Evolutionary conservation across 164 flowering plant species (phyloP), one percentile per base, ranked within the genome.

Genomic region (Aristolochia californica): DNA sequence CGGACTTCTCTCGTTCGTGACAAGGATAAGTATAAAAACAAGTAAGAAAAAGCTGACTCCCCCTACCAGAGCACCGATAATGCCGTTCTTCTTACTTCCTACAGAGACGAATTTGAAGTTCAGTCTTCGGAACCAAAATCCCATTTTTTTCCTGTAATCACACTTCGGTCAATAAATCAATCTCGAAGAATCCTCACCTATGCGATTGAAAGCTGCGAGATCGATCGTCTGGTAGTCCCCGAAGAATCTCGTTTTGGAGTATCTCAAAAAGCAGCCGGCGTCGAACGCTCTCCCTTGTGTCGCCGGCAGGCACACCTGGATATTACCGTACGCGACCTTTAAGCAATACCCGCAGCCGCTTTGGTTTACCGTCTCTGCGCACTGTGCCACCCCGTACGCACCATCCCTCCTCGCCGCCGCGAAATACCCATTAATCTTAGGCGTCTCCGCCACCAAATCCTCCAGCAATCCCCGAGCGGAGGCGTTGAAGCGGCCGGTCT

Each of bases 261-360:
- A 84, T 60, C 90, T 67, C 27, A 84, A 0, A 24, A 82, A 82
- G 45, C 87, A 84, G 7, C 81, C 87, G 0, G 73, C 78, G 70
- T 78, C 78, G 28, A 78, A 21, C 13, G 83, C 79, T 56, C 81
- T 62, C 4, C 75, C 87, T 13, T 71, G 66, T 0, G 71, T n/a
- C 48, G 59, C 53, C 14, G 82, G 82, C 26, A 58, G 60, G 55
- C 87, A 84, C 13, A 38, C 45, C 34, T 56, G 27, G n/a, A 77
- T 64, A 56, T 74, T 80, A 4, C 1, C 34, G 7, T 56, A 51
- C 1, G 79, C 87, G 23, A 63, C 71, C 0, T 17, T 59, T 70
- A 84, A 69, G 73, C 90, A 84, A 20, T 62, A 68, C 43, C 15
- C 55, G 47, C 90, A 84, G 17, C 77, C 76, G 15, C 14, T 65